Evolutionary conservation across 345 rosid genomes (phyloP).

Genomic region (Syzygium aqueum): DNA sequence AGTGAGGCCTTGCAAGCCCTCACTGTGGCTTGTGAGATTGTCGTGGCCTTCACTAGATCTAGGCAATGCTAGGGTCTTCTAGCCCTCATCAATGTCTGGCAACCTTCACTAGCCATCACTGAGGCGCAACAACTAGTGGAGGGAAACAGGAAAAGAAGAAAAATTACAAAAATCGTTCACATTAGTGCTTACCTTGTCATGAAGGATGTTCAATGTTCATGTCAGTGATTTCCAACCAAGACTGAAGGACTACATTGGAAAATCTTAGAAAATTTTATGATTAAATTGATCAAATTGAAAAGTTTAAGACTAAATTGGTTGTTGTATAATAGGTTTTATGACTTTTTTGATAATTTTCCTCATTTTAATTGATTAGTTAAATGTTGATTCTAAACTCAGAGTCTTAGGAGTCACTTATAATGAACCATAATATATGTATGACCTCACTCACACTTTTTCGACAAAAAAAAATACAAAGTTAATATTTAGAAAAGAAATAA

Average conservation of each 20-base stretch:
- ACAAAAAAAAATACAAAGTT: not conserved
- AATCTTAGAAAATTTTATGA: not conserved
- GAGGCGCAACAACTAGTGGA: not conserved
- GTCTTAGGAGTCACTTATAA: not conserved
- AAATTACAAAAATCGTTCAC: not conserved
- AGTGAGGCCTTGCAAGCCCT: not conserved
- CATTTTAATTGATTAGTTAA: not conserved
- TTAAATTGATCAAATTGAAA: not conserved
- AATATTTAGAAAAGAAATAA: not conserved
- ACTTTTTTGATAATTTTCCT: not conserved
- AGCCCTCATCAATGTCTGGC: not conserved
- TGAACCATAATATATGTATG: not conserved
- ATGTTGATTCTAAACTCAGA: not conserved
- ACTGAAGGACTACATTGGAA: not conserved
- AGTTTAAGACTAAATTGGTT: not conserved
- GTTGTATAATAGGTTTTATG: not conserved
- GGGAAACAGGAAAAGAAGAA: not conserved
- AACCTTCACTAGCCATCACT: rapidly evolving
- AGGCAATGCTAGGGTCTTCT: not conserved
- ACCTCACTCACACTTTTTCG: not conserved
- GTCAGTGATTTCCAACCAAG: not conserved
- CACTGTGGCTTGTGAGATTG: not conserved
- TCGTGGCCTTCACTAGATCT: not conserved
- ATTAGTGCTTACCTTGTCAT: rapidly evolving
- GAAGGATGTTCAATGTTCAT: rapidly evolving